Evolutionary conservation across 768 basidiomycete genomes (phyloP).

Genomic region (Kwoniella shandongensis): DNA sequence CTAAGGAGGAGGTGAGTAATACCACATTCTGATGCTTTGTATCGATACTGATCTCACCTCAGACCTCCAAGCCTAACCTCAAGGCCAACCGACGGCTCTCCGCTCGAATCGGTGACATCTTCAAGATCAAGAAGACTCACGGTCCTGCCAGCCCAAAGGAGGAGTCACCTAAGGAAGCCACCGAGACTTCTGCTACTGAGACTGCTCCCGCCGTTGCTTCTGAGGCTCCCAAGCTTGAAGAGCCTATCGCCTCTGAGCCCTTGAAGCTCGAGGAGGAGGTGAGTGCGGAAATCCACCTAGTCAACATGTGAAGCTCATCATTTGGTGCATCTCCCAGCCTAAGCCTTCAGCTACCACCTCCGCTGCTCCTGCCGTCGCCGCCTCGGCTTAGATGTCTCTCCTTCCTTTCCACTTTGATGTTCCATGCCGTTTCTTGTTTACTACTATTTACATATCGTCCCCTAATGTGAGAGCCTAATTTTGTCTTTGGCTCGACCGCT

Average conservation of each 20-base stretch:
- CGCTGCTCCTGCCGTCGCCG: slow-evolving; percentile 69
- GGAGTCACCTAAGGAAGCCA: slow-evolving; percentile 61
- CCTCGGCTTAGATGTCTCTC: slow-evolving; percentile 63
- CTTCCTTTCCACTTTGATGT: slow-evolving; percentile 1
- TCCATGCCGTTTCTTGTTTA: slow-evolving; percentile 3
- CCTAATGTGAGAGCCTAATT: too few relatives aligned
- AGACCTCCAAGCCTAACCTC: slow-evolving; percentile 35
- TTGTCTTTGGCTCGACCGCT: too few relatives aligned
- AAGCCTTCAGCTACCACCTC: slow-evolving; percentile 57
- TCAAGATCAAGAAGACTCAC: slow-evolving; percentile 61
- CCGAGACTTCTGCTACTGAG: slow-evolving; percentile 18
- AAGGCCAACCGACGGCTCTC: slow-evolving; percentile 84
- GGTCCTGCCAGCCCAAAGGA: slow-evolving; percentile 31
- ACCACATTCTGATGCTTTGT: not conserved
- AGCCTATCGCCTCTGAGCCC: slow-evolving; percentile 76
- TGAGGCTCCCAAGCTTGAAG: slow-evolving; percentile 83
- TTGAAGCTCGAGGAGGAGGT: slow-evolving; percentile 60
- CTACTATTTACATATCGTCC: not conserved
- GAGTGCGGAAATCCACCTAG: slow-evolving; percentile 40
- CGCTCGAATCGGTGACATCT: slow-evolving; percentile 75
- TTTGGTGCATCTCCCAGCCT: slow-evolving; percentile 3
- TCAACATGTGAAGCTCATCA: not conserved
- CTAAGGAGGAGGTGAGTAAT: slow-evolving; percentile 55
- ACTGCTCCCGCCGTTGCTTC: slow-evolving; percentile 70
- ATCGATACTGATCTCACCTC: not conserved